Percentiles rank a stretch among this genome's conserved stretches.
Evolutionary conservation across 495 filamentous ascomycete species (phyloP).

Genomic region (Pseudevernia furfuracea): DNA sequence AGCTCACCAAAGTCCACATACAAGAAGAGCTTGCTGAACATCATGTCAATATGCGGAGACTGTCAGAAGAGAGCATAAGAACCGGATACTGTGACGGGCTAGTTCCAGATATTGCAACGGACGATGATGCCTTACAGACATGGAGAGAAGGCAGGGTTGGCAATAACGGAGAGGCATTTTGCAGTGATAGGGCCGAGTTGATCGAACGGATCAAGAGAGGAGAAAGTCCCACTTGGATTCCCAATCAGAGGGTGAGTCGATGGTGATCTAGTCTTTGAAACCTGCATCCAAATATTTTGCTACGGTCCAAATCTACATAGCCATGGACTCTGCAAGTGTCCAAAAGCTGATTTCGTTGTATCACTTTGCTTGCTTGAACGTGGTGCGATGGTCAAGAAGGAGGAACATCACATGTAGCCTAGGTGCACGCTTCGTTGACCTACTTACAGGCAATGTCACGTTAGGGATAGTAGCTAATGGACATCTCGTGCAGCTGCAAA

Average conservation of each 20-base stretch:
- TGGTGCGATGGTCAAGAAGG: not conserved
- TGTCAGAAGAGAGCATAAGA: conserved; percentile 46
- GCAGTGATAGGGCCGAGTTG: conserved; percentile 61
- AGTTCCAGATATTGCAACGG: conserved; percentile 35
- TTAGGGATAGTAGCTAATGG: conserved; percentile 3
- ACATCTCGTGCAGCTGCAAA: conserved; percentile 9
- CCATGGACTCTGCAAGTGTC: not conserved
- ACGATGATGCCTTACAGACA: conserved; percentile 1
- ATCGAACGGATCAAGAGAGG: conserved; percentile 79
- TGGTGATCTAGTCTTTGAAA: not conserved
- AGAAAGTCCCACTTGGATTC: conserved; percentile 69
- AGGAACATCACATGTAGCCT: not conserved
- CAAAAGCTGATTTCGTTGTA: not conserved
- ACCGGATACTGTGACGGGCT: conserved; percentile 53
- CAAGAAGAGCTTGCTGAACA: conserved; percentile 18
- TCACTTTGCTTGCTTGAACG: not conserved
- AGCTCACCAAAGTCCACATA: conserved; percentile 18
- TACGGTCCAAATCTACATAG: not conserved
- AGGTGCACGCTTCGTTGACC: not conserved
- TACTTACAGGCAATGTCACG: not conserved
- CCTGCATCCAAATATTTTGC: not conserved
- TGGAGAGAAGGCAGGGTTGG: not conserved
- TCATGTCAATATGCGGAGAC: conserved; percentile 27
- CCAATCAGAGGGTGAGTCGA: conserved; percentile 54
- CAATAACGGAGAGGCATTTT: conserved; percentile 18